phyloP scores from a whole-genome alignment of 768 basidiomycete genomes.

The Gymnopilus dilepis region DNA sequence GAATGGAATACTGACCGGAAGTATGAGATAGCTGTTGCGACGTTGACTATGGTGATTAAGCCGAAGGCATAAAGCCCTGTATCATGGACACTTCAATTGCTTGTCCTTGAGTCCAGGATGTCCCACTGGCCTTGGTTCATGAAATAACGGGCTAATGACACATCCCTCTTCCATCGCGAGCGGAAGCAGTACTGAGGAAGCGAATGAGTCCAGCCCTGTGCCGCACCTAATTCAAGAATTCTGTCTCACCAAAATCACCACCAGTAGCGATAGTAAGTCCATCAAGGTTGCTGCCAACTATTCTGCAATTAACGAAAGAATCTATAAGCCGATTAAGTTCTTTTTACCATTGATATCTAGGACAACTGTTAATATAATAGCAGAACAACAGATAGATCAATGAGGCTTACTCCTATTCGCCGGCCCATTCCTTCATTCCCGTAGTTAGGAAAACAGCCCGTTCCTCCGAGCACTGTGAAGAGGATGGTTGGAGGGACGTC shows the following conservation, averaged over 20 bases:
- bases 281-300: slow-evolving; percentile 42
- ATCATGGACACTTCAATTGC: not conserved
- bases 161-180: slow-evolving; percentile 29
- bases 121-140: slow-evolving; percentile 38
- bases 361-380: slow-evolving; percentile 11
- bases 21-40: slow-evolving; percentile 34
- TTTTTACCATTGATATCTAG: slow-evolving; percentile 29
- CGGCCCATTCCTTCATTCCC: slow-evolving; percentile 34
- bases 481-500: slow-evolving; percentile 26
- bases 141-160: slow-evolving; percentile 42
- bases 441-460: slow-evolving; percentile 47
- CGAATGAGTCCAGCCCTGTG: not conserved
- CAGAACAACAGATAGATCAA: slow-evolving; percentile 2
- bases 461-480: slow-evolving; percentile 30
- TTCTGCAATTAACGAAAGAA: not conserved
- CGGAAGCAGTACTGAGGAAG: slow-evolving; percentile 34
- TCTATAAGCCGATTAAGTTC: not conserved
- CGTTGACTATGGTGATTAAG: slow-evolving; percentile 36
- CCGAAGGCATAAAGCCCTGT: slow-evolving; percentile 40
- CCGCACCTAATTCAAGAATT: not conserved
- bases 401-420: slow-evolving; percentile 38
- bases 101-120: not conserved
- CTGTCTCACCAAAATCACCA: slow-evolving; percentile 38
- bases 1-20: slow-evolving; percentile 34
- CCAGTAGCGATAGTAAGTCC: slow-evolving; percentile 41